A percentile compares a stretch with the other conserved stretches of the same genome.
Conservation (phyloP, 106 monocot species). For the Narthecium ossifragum region DNA sequence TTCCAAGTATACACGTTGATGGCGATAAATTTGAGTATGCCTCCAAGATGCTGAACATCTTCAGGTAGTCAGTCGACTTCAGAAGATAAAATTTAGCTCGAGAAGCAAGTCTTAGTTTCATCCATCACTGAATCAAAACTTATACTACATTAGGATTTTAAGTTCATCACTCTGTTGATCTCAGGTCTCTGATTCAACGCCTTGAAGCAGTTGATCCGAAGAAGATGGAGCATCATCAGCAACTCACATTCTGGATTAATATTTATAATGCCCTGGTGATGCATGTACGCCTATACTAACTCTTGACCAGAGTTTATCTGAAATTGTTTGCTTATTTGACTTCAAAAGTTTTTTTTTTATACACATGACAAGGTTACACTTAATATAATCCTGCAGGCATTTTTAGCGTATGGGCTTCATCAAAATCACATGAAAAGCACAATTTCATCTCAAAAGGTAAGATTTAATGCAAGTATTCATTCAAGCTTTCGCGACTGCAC, state of each 20-base stretch:
- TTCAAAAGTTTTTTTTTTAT: too few species aligned
- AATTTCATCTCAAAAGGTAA: slow-evolving; percentile 55
- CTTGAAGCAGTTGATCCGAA: slow-evolving; percentile 62
- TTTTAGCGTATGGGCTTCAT: slow-evolving; percentile 67
- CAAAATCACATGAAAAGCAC: slow-evolving; percentile 50
- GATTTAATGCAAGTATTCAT: background rate
- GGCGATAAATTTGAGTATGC: slow-evolving; percentile 58
- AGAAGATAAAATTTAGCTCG: background rate
- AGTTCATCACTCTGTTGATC: background rate
- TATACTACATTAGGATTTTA: too few species aligned
- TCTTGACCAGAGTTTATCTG: too few species aligned
- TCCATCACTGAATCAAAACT: too few species aligned
- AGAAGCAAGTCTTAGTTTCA: background rate
- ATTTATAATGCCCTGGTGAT: slow-evolving; percentile 89
- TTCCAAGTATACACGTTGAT: slow-evolving; percentile 59
- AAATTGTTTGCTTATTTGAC: too few species aligned
- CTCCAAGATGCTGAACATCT: slow-evolving; percentile 54
- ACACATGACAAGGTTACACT: too few species aligned
- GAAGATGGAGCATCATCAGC: slow-evolving; percentile 50
- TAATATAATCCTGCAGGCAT: slow-evolving; percentile 64
- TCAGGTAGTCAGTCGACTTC: slow-evolving; percentile 39
- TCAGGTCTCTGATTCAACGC: slow-evolving; percentile 48
- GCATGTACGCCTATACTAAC: too few species aligned
- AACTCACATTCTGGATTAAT: slow-evolving; percentile 91
- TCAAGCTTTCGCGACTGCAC: background rate